Conservation (phyloP, 2,329 filamentous ascomycete species). For the Xylariaceae sp. region DNA sequence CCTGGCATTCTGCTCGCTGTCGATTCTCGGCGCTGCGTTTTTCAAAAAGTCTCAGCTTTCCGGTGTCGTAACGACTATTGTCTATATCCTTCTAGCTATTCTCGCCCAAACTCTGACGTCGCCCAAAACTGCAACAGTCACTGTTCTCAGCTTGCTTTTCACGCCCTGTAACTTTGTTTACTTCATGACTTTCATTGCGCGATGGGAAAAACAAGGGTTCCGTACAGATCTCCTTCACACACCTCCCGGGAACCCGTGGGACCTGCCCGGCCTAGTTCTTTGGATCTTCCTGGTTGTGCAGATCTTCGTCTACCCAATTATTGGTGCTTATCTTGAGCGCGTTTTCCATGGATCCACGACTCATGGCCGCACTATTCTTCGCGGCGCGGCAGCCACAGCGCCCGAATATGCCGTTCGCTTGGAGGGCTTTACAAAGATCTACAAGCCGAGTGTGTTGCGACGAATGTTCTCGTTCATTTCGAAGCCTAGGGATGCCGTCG, state of each 20-base stretch:
- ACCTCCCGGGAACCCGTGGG: conserved; percentile 64
- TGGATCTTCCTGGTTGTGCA: conserved; percentile 77
- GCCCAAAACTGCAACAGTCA: conserved; percentile 60
- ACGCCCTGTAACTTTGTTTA: conserved; percentile 85
- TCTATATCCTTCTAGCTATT: conserved; percentile 72
- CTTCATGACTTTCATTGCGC: conserved; percentile 71
- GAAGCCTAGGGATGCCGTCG: conserved; percentile 59
- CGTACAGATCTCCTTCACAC: conserved; percentile 58
- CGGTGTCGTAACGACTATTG: conserved; percentile 73
- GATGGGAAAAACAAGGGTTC: conserved; percentile 63
- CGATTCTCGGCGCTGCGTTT: conserved; percentile 75
- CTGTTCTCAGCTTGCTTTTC: conserved; percentile 71
- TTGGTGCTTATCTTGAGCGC: conserved; percentile 72
- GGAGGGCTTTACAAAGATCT: conserved; percentile 72
- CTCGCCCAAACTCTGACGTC: conserved; percentile 70
- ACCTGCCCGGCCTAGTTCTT: conserved; percentile 68
- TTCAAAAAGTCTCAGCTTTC: conserved; percentile 87
- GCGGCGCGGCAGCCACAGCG: conserved; percentile 25
- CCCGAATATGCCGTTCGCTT: conserved; percentile 61
- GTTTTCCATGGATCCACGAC: conserved; percentile 71
- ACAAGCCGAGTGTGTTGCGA: conserved; percentile 61
- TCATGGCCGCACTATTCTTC: conserved; percentile 52
- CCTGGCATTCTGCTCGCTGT: conserved; percentile 72
- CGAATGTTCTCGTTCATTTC: conserved; percentile 45
- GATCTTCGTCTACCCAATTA: conserved; percentile 69